These are phyloP conservation scores for Fraxinus angustifolia DNA, from an alignment of 305 asterid genomes.

Conservation along the genomic window DNA sequence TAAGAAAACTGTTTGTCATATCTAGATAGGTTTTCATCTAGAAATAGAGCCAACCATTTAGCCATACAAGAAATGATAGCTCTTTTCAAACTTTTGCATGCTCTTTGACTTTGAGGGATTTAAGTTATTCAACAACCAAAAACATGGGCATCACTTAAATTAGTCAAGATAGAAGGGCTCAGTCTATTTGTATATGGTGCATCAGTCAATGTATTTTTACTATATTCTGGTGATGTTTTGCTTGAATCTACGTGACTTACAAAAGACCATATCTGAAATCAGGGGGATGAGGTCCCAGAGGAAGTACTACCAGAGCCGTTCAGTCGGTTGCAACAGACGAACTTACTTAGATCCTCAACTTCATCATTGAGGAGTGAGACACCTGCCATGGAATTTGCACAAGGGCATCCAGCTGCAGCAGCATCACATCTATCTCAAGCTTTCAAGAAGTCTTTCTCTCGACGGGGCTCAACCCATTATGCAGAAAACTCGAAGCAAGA, in stretches of 20 bases:
- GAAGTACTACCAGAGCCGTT: constrained; percentile 65
- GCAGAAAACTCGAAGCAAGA: constrained; percentile 22
- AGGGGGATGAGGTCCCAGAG: constrained; percentile 82
- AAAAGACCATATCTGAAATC: constrained; percentile 23
- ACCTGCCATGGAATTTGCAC: constrained; percentile 10
- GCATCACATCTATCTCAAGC: constrained; percentile 59
- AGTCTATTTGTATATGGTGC: neutral
- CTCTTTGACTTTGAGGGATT: neutral
- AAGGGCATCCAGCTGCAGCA: constrained; percentile 21
- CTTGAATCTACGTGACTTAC: neutral
- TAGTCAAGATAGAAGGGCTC: neutral
- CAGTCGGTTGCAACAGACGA: constrained; percentile 28
- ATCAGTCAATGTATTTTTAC: neutral
- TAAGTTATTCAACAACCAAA: neutral
- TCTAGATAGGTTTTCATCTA: neutral
- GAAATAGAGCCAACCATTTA: neutral
- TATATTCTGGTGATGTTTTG: neutral
- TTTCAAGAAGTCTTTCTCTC: constrained; percentile 50
- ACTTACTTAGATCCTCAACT: constrained; percentile 14
- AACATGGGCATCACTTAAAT: neutral
- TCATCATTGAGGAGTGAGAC: constrained; percentile 21
- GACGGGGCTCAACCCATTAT: constrained; percentile 7
- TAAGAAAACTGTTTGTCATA: neutral
- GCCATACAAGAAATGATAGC: neutral
- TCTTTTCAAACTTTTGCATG: neutral